phyloP scores from a whole-genome alignment of 164 flowering plant species.

The Paratinospora sagittata region DNA sequence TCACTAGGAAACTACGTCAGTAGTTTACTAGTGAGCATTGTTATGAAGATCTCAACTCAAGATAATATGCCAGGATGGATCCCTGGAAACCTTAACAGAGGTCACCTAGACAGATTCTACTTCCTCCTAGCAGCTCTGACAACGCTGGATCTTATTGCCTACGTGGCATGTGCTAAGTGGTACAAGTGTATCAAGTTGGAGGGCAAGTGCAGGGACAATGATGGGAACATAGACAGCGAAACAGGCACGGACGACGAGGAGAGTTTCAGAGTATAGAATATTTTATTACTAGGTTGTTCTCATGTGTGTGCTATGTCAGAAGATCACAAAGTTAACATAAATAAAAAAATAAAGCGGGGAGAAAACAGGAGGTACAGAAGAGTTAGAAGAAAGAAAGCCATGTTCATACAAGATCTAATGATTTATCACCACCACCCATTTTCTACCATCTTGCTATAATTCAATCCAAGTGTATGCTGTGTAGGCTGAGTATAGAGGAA shows the following conservation, averaged over 20 bases:
- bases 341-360: conserved; percentile 12
- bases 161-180: conserved; percentile 60
- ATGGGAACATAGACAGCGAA: too few relatives aligned
- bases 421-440: neutral
- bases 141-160: conserved; percentile 48
- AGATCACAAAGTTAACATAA: neutral
- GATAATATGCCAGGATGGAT: conserved; percentile 65
- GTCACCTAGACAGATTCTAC: conserved; percentile 76
- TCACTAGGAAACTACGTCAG: conserved; percentile 84
- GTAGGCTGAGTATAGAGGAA: conserved; percentile 4
- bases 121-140: conserved; percentile 60
- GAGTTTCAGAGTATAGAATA: conserved; percentile 5
- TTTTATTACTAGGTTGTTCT: neutral
- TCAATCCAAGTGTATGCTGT: conserved; percentile 9
- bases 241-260: conserved; percentile 8
- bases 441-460: conserved; percentile 1
- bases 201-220: neutral
- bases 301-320: neutral
- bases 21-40: conserved; percentile 61
- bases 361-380: neutral
- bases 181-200: conserved; percentile 38
- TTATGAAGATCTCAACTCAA: conserved; percentile 53
- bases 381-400: neutral
- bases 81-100: conserved; percentile 59
- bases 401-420: conserved; percentile 2